A percentile compares a stretch with the other conserved stretches of the same genome.
Evolutionary conservation across 768 basidiomycete genomes (phyloP).

Genomic region (Tylopilus felleus): DNA sequence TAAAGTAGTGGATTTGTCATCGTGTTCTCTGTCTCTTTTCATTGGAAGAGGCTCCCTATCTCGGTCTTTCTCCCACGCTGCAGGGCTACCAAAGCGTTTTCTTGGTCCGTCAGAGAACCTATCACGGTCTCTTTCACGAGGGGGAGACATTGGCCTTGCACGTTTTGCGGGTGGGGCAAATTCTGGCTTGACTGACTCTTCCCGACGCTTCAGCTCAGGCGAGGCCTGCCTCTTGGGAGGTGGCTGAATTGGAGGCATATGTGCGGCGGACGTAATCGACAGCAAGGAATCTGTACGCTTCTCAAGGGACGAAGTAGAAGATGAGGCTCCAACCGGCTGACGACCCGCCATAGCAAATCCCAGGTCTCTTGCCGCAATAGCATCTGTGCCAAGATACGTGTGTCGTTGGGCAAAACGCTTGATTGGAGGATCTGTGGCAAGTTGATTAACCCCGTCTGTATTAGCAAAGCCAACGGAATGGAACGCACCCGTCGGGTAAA

Average conservation of each 20-base stretch:
- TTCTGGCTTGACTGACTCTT: slow-evolving; percentile 39
- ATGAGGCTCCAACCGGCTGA: slow-evolving; percentile 20
- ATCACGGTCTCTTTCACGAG: slow-evolving; percentile 49
- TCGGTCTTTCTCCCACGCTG: slow-evolving; percentile 43
- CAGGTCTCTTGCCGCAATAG: slow-evolving; percentile 85
- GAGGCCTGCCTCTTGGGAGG: slow-evolving; percentile 31
- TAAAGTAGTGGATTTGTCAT: slow-evolving; percentile 49
- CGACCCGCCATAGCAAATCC: slow-evolving; percentile 61
- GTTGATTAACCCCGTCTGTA: neutral
- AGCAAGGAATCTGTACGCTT: slow-evolving; percentile 36
- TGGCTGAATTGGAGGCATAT: slow-evolving; percentile 23
- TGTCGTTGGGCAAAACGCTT: slow-evolving; percentile 89
- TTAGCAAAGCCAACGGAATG: neutral
- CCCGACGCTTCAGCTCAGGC: slow-evolving; percentile 40
- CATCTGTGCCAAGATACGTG: slow-evolving; percentile 69
- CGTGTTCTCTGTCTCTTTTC: slow-evolving; percentile 37
- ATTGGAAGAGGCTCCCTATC: slow-evolving; percentile 40
- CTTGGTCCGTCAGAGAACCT: slow-evolving; percentile 37
- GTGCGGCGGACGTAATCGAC: slow-evolving; percentile 30
- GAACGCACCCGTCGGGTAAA: slow-evolving; percentile 74
- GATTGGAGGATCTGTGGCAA: slow-evolving; percentile 71
- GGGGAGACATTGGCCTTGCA: slow-evolving; percentile 45
- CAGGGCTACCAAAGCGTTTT: slow-evolving; percentile 40
- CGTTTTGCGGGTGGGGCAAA: slow-evolving; percentile 43
- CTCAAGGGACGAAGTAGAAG: slow-evolving; percentile 26